Percentiles rank a stretch among this genome's conserved stretches.
Evolutionary conservation across 495 filamentous ascomycete species (phyloP).

Genomic region (Lasiosphaeris hirsuta): DNA sequence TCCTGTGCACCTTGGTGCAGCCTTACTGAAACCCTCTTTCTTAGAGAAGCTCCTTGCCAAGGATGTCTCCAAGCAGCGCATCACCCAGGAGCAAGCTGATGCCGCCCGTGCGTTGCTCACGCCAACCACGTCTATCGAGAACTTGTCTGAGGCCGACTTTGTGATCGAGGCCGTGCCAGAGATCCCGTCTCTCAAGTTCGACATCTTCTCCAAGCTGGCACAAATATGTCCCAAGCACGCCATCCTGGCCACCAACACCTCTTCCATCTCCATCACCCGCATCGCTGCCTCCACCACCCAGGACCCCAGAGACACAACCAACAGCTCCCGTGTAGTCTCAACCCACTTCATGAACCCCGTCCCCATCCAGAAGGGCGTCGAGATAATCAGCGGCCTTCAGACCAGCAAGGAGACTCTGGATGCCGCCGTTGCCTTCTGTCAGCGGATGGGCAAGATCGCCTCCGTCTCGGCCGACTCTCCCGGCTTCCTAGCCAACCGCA

Average conservation of each 20-base stretch:
- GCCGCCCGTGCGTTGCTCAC: slow-evolving; percentile 62
- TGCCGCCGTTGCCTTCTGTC: slow-evolving; percentile 81
- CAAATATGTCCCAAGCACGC: slow-evolving; percentile 80
- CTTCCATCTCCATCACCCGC: slow-evolving; percentile 93
- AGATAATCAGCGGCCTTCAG: slow-evolving; percentile 93
- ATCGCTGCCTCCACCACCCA: slow-evolving; percentile 81
- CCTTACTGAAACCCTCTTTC: neutral
- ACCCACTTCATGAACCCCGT: slow-evolving; percentile 99
- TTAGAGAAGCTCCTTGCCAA: slow-evolving; percentile 88
- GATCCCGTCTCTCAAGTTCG: slow-evolving; percentile 79
- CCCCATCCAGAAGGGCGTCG: slow-evolving; percentile 93
- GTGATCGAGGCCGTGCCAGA: slow-evolving; percentile 98
- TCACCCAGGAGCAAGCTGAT: slow-evolving; percentile 76
- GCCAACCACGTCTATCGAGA: slow-evolving; percentile 69
- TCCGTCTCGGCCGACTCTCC: slow-evolving; percentile 84
- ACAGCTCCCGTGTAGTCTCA: slow-evolving; percentile 82
- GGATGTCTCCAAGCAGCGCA: slow-evolving; percentile 78
- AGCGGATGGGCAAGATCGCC: slow-evolving; percentile 88
- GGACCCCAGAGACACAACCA: slow-evolving; percentile 73
- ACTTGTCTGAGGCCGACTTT: slow-evolving; percentile 85
- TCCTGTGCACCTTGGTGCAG: neutral
- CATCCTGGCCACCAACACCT: slow-evolving; percentile 95
- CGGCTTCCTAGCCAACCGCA: slow-evolving; percentile 93
- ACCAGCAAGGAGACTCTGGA: slow-evolving; percentile 78
- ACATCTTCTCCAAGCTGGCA: slow-evolving; percentile 83